Conservation (phyloP, 805 yeast species). For the Babjeviella inositovora region DNA sequence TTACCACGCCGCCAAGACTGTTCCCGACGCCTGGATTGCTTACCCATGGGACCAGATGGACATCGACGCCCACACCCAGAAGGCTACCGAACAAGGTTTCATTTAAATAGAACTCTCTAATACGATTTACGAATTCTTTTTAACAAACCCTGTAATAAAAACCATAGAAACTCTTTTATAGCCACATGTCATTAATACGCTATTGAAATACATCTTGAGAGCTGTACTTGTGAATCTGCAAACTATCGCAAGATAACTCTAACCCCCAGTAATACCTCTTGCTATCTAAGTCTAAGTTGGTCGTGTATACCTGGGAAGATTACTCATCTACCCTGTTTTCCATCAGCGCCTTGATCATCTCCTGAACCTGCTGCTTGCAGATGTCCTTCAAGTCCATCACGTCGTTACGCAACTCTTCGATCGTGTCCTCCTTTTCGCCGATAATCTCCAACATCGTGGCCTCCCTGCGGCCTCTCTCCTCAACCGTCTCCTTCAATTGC, state of each 20-base stretch:
- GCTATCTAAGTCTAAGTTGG: too few relatives aligned
- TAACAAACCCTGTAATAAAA: too few relatives aligned
- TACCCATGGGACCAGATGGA: conserved; percentile 85
- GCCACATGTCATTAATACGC: too few relatives aligned
- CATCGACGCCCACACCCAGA: conserved; percentile 59
- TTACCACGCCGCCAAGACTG: conserved; percentile 61
- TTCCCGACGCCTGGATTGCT: conserved; percentile 72
- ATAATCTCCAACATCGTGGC: conserved; percentile 50
- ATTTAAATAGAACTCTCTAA: too few relatives aligned
- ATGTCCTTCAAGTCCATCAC: conserved; percentile 79
- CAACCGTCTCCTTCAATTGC: conserved; percentile 12
- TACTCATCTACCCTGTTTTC: conserved; percentile 3
- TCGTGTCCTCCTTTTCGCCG: conserved; percentile 80
- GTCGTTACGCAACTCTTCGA: conserved; percentile 77
- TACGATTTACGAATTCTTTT: too few relatives aligned
- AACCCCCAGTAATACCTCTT: too few relatives aligned
- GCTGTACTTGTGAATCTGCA: too few relatives aligned
- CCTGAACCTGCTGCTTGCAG: conserved; percentile 73
- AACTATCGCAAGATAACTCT: too few relatives aligned
- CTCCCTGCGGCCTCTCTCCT: conserved; percentile 17
- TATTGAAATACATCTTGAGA: too few relatives aligned
- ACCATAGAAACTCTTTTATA: too few relatives aligned
- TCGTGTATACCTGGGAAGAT: too few relatives aligned
- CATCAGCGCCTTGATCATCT: conserved; percentile 53
- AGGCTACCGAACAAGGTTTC: conserved; percentile 55